These are phyloP conservation scores for Uronychia binucleata DNA, from an alignment of 73 alveolate genomes.

Conservation along the genomic window DNA sequence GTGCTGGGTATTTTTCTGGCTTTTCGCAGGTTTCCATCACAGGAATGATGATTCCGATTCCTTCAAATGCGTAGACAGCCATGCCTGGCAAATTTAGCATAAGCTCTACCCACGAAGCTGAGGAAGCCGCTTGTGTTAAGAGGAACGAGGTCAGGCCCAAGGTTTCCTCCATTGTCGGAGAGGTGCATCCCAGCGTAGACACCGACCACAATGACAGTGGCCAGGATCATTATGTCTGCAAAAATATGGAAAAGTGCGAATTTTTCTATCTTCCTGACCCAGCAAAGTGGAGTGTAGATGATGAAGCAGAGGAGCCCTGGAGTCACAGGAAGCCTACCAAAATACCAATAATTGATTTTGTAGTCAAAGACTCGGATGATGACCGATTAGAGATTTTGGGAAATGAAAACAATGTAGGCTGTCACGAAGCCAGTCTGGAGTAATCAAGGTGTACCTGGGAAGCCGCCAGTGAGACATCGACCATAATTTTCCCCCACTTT, in stretches of 20 bases:
- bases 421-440: constrained; percentile 57
- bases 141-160: neutral
- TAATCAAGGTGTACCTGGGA: constrained; percentile 10
- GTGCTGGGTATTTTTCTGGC: constrained; percentile 2
- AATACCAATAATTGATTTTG: constrained; percentile 29
- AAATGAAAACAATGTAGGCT: constrained; percentile 59
- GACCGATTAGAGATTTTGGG: constrained; percentile 24
- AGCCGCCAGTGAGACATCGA: constrained; percentile 32
- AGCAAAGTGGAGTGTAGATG: constrained; percentile 53
- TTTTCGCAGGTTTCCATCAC: constrained; percentile 39
- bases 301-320: constrained; percentile 36
- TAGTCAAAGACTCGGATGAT: neutral
- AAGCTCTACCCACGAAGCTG: constrained; percentile 14
- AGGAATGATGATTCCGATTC: constrained; percentile 45
- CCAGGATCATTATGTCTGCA: constrained; percentile 51
- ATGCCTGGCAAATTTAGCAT: constrained; percentile 8
- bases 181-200: constrained; percentile 5
- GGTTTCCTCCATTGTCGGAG: neutral
- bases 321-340: constrained; percentile 25
- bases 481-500: constrained; percentile 37
- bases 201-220: constrained; percentile 27
- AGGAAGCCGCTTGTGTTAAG: constrained; percentile 3
- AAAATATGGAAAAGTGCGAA: constrained; percentile 58
- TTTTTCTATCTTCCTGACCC: constrained; percentile 54
- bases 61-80: constrained; percentile 47